These are phyloP conservation scores for Artemisia argyi DNA, from an alignment of 129 eudicot species.

Conservation along the genomic window DNA sequence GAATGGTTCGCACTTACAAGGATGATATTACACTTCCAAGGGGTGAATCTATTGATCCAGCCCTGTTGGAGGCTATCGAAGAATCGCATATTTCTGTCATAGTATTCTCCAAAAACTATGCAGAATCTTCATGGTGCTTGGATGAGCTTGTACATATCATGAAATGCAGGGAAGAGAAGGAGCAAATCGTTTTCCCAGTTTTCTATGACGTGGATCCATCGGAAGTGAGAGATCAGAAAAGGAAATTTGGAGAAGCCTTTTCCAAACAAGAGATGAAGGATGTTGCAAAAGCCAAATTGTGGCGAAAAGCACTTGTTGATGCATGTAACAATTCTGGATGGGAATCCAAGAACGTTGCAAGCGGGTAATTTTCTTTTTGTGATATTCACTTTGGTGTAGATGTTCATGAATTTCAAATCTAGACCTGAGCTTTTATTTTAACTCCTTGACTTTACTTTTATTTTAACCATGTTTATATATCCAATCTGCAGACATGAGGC, in stretches of 20 bases:
- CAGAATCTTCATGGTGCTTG: not conserved
- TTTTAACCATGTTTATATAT: too few relatives aligned
- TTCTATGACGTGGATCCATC: not conserved
- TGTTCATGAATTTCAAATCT: too few relatives aligned
- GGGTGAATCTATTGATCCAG: not conserved
- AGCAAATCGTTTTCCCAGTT: not conserved
- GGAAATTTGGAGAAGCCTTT: not conserved
- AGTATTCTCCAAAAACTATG: constrained; percentile 1
- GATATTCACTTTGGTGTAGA: too few relatives aligned
- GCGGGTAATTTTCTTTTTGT: not conserved
- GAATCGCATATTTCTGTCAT: not conserved
- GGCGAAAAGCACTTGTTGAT: not conserved
- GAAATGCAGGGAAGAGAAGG: not conserved
- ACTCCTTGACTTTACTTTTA: too few relatives aligned
- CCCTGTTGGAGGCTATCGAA: not conserved
- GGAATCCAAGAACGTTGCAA: not conserved
- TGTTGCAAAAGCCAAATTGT: not conserved
- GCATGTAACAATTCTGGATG: not conserved
- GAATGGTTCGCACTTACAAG: not conserved
- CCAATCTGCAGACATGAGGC: too few relatives aligned
- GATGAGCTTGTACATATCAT: not conserved
- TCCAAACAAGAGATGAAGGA: not conserved
- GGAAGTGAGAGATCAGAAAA: not conserved
- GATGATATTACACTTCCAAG: not conserved
- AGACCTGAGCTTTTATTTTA: too few relatives aligned